These are phyloP conservation scores for Breviolum minutum DNA, from an alignment of 73 alveolate genomes.

Conservation along the genomic window DNA sequence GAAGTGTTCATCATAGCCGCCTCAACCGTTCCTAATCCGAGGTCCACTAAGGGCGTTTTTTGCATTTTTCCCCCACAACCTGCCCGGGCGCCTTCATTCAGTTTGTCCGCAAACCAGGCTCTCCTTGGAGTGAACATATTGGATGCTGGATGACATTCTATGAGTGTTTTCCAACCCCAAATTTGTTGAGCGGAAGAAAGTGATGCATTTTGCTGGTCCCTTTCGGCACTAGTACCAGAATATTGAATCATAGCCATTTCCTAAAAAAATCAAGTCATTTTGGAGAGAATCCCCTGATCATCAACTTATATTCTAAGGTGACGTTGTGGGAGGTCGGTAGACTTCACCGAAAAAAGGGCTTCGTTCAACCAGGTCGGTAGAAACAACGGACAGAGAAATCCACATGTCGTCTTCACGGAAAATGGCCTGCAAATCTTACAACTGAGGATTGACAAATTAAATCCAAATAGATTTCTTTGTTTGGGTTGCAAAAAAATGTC, in stretches of 20 bases:
- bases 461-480: background rate
- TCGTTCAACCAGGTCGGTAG: too few relatives aligned
- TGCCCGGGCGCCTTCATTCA: background rate
- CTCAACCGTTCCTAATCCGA: background rate
- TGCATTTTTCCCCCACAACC: background rate
- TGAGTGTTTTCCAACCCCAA: too few relatives aligned
- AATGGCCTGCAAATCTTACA: too few relatives aligned
- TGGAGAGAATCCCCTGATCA: too few relatives aligned
- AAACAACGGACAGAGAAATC: too few relatives aligned
- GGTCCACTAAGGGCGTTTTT: background rate
- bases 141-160: background rate
- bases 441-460: background rate
- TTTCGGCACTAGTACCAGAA: background rate
- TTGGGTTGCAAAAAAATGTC: too few relatives aligned
- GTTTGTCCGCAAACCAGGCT: constrained; percentile 2
- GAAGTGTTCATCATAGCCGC: background rate
- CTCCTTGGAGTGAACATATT: background rate
- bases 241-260: background rate
- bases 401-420: too few relatives aligned
- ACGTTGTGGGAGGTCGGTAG: too few relatives aligned
- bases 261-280: background rate
- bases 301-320: too few relatives aligned
- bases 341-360: too few relatives aligned
- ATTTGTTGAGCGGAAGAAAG: background rate
- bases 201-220: background rate